These are phyloP conservation scores for Neohortaea acidophila DNA, from an alignment of 495 filamentous ascomycete genomes.

Conservation along the genomic window DNA sequence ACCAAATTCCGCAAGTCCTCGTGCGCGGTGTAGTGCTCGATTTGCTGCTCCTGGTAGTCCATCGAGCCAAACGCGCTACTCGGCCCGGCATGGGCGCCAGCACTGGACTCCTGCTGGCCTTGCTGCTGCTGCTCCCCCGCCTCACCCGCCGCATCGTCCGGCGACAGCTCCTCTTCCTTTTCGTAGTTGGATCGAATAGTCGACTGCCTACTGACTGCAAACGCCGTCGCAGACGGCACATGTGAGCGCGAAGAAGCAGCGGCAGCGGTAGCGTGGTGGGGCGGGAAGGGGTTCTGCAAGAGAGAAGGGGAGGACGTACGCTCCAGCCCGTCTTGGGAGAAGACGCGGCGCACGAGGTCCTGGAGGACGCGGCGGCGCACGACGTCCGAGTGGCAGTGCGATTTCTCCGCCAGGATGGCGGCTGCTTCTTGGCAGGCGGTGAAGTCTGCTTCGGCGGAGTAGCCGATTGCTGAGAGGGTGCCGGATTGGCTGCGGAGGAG, in stretches of 20 bases:
- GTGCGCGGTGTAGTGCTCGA: constrained; percentile 1
- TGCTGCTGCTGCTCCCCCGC: too few relatives aligned
- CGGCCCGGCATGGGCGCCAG: too few relatives aligned
- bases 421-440: background rate
- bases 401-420: background rate
- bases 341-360: background rate
- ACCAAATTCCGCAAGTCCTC: constrained; percentile 2
- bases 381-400: background rate
- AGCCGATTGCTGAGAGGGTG: background rate
- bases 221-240: background rate
- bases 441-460: background rate
- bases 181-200: too few relatives aligned
- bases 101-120: too few relatives aligned
- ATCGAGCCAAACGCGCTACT: too few relatives aligned
- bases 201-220: too few relatives aligned
- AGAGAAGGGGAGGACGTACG: background rate
- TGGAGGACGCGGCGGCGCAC: background rate
- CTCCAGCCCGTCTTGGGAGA: background rate
- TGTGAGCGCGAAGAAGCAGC: background rate
- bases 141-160: too few relatives aligned
- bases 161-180: too few relatives aligned
- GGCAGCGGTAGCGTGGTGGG: background rate
- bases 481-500: background rate
- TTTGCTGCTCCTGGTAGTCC: background rate
- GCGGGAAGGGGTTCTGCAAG: background rate